These are phyloP conservation scores for Sugiyamaella lignohabitans DNA, from an alignment of 805 yeast species.

Conservation along the genomic window DNA sequence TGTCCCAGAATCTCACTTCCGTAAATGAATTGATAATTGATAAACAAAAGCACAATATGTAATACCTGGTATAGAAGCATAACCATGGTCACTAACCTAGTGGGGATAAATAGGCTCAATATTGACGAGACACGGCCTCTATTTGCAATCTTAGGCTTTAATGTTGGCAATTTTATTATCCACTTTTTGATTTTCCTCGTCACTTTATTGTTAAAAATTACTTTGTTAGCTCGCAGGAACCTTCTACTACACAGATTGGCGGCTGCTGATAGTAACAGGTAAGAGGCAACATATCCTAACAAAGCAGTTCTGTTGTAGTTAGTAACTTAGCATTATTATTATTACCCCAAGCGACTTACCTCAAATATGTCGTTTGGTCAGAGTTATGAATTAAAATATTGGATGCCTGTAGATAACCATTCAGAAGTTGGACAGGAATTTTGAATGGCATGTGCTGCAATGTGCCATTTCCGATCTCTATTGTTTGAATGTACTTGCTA, in stretches of 20 bases:
- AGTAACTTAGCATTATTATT: too few relatives aligned
- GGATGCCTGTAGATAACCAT: constrained; percentile 2
- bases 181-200: not conserved
- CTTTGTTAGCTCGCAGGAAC: not conserved
- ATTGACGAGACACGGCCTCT: not conserved
- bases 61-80: constrained; percentile 29
- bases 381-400: not conserved
- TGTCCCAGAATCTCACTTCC: not conserved
- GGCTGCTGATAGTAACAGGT: not conserved
- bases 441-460: constrained; percentile 7
- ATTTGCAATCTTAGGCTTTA: not conserved
- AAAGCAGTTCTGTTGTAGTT: not conserved
- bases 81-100: constrained; percentile 32
- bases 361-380: not conserved
- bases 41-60: constrained; percentile 25
- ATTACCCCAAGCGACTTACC: not conserved
- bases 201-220: not conserved
- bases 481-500: constrained; percentile 4
- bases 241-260: not conserved
- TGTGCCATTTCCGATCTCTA: not conserved
- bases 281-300: not conserved
- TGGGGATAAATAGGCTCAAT: constrained; percentile 25
- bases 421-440: constrained; percentile 2
- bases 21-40: constrained; percentile 5
- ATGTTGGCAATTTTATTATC: not conserved